Conservation (phyloP, 345 rosid genomes). For the Rhizophora mangle region DNA sequence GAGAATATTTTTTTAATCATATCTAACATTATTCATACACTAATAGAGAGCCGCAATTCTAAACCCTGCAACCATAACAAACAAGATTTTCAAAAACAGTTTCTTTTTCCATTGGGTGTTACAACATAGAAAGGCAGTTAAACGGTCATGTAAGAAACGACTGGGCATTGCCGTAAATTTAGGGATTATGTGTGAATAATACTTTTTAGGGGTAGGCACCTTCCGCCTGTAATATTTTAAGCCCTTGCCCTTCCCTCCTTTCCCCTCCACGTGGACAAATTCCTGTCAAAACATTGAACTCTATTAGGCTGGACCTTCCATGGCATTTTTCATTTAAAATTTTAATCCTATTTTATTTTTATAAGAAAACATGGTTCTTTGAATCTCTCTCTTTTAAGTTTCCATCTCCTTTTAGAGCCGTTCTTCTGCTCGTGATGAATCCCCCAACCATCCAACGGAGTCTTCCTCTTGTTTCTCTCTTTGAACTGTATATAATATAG, state of each 20-base stretch:
- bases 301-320: constrained; percentile 18
- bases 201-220: too few species aligned
- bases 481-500: neutral
- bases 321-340: constrained; percentile 1
- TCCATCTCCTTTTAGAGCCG: neutral
- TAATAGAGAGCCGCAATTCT: too few species aligned
- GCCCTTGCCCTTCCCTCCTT: constrained; percentile 9
- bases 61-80: too few species aligned
- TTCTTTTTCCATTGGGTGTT: too few species aligned
- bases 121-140: neutral
- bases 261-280: constrained; percentile 14
- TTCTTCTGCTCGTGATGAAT: neutral
- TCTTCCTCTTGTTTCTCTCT: neutral
- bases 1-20: too few species aligned
- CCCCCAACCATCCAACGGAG: neutral
- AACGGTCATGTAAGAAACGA: neutral
- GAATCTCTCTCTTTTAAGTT: neutral
- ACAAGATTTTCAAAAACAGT: too few species aligned
- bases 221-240: constrained; percentile 6
- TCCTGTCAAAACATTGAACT: constrained; percentile 33
- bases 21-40: too few species aligned
- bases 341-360: neutral
- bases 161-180: constrained; percentile 24
- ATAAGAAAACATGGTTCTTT: neutral
- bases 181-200: neutral